phyloP scores from a whole-genome alignment of 148 eudicot genomes.

The Rhododendron ferrugineum region DNA sequence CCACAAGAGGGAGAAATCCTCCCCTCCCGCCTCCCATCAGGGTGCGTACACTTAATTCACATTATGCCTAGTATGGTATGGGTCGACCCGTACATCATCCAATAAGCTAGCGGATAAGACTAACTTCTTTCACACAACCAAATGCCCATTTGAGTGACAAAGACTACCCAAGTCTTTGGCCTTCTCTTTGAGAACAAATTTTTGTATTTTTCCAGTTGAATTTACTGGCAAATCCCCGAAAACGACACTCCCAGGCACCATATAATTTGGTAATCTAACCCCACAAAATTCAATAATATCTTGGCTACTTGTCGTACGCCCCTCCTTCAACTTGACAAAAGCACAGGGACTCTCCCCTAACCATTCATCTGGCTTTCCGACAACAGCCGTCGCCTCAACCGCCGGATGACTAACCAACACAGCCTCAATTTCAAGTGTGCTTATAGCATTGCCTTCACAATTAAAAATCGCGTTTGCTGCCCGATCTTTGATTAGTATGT shows the following conservation, averaged over 20 bases:
- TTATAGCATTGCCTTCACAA: constrained; percentile 13
- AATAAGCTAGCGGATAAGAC: not conserved
- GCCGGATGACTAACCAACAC: constrained; percentile 25
- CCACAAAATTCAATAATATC: constrained; percentile 32
- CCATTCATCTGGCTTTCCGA: constrained; percentile 13
- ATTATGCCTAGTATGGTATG: no score
- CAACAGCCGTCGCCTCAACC: constrained; percentile 28
- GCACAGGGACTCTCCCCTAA: constrained; percentile 32
- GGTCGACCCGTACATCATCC: no score
- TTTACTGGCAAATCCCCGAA: constrained; percentile 55
- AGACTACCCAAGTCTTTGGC: constrained; percentile 37
- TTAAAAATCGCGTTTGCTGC: constrained; percentile 5
- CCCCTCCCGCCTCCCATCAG: no score
- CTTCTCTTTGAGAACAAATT: constrained; percentile 51
- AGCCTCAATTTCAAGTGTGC: constrained; percentile 31
- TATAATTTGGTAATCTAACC: constrained; percentile 35
- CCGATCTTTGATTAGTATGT: constrained; percentile 26
- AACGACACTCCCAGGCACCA: constrained; percentile 46
- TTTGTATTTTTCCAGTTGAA: constrained; percentile 66
- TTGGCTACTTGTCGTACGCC: constrained; percentile 10
- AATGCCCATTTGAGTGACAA: not conserved
- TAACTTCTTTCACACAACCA: not conserved
- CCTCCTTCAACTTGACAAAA: constrained; percentile 30
- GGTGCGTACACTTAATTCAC: no score
- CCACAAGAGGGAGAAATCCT: no score